These are phyloP conservation scores for Tremellales sp. DNA, from an alignment of 1,284 basidiomycete species.

Conservation along the genomic window DNA sequence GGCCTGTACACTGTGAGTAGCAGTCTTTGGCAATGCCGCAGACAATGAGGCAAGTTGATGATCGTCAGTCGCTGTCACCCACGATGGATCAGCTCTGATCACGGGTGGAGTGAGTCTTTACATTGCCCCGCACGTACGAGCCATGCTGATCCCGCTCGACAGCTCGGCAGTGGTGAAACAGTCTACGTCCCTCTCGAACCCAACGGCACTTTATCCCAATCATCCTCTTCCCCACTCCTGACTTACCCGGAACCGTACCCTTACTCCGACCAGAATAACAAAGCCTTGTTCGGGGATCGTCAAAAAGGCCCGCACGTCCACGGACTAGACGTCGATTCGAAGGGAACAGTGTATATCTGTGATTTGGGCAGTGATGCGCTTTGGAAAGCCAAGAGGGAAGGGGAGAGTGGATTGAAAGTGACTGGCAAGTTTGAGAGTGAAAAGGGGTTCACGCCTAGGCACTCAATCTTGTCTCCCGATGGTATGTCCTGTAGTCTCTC, in stretches of 20 bases:
- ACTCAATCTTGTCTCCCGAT: neutral
- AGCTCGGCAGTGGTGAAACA: neutral
- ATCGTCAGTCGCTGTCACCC: neutral
- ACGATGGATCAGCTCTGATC: neutral
- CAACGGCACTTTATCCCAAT: neutral
- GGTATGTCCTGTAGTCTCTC: neutral
- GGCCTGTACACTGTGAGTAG: neutral
- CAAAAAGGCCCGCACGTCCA: neutral
- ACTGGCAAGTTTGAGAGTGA: neutral
- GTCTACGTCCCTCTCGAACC: neutral
- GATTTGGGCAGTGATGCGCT: neutral
- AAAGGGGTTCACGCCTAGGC: neutral
- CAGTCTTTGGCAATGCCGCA: too few species aligned
- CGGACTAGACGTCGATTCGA: neutral
- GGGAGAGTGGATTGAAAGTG: neutral
- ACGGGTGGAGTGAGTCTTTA: neutral
- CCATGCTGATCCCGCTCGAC: neutral
- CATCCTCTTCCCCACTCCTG: neutral
- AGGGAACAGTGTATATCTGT: neutral
- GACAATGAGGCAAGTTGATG: neutral
- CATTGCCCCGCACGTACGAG: neutral
- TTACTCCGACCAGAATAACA: neutral
- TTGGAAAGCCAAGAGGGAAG: neutral
- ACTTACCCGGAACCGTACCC: neutral
- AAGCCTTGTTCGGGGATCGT: neutral